These are phyloP conservation scores for Oehlia diaphana DNA, from an alignment of 192 early-diverging fungal species.

Conservation along the genomic window DNA sequence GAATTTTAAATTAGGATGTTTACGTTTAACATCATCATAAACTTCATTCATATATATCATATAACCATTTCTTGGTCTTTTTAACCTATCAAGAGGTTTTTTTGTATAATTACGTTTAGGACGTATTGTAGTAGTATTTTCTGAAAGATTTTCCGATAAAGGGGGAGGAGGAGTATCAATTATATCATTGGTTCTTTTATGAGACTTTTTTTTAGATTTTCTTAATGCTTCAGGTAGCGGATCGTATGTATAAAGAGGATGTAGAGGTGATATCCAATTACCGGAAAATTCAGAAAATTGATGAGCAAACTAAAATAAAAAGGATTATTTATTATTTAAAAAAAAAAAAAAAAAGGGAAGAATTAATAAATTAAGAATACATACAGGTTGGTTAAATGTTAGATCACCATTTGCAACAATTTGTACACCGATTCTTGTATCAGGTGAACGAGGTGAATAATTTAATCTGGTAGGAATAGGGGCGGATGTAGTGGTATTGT, in stretches of 20 bases:
- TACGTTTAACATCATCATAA: background rate
- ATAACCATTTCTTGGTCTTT: slow-evolving; percentile 16
- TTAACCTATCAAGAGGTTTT: slow-evolving; percentile 1
- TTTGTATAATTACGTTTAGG: background rate
- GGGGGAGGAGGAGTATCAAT: no score
- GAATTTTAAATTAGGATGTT: background rate
- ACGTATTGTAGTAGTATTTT: background rate
- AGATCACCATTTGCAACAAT: background rate
- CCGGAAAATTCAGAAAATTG: background rate
- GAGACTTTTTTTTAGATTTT: background rate
- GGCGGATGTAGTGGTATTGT: background rate
- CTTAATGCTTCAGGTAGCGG: background rate
- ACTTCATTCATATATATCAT: slow-evolving; percentile 20
- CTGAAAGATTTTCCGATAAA: no score
- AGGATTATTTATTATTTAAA: no score
- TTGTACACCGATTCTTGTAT: background rate
- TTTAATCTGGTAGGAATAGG: background rate
- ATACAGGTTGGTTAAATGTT: no score
- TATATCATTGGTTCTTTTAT: background rate
- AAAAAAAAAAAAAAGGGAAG: background rate
- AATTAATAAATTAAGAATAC: no score
- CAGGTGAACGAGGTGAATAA: background rate
- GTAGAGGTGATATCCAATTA: background rate
- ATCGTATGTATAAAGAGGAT: background rate
- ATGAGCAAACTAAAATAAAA: background rate